Percentiles rank a stretch among this genome's conserved stretches.
phyloP scores from a whole-genome alignment of 2,329 filamentous ascomycete species.

The Colletotrichum musicola region DNA sequence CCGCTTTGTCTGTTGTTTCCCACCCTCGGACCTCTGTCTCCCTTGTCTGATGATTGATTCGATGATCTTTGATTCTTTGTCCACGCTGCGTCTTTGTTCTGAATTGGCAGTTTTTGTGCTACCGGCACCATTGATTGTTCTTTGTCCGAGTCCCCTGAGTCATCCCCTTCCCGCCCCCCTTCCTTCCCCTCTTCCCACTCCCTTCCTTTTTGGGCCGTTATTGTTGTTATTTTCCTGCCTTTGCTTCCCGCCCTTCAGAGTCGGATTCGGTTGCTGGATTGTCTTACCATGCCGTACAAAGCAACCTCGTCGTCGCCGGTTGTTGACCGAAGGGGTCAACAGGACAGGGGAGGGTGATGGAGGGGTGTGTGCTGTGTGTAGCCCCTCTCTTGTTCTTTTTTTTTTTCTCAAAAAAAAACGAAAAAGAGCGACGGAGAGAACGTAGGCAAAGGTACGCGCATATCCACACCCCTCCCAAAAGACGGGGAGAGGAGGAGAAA shows the following conservation, averaged over 20 bases:
- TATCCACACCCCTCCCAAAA: background rate
- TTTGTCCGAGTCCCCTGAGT: background rate
- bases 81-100: background rate
- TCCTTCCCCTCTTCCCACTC: background rate
- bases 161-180: background rate
- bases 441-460: background rate
- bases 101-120: background rate
- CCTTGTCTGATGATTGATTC: background rate
- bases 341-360: background rate
- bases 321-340: background rate
- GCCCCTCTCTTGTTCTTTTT: too few species aligned
- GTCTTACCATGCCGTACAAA: conserved; percentile 18
- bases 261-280: background rate
- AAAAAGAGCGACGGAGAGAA: too few species aligned
- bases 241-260: background rate
- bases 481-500: background rate
- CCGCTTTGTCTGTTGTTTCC: too few species aligned
- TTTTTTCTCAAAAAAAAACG: too few species aligned
- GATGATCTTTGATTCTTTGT: background rate
- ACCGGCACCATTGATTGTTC: too few species aligned
- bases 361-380: background rate
- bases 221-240: background rate
- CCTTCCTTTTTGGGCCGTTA: background rate
- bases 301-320: conserved; percentile 11
- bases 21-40: too few species aligned